Evolutionary conservation across 2,329 filamentous ascomycete genomes (phyloP).

Genomic region (Malbranchea cinnamomea): DNA sequence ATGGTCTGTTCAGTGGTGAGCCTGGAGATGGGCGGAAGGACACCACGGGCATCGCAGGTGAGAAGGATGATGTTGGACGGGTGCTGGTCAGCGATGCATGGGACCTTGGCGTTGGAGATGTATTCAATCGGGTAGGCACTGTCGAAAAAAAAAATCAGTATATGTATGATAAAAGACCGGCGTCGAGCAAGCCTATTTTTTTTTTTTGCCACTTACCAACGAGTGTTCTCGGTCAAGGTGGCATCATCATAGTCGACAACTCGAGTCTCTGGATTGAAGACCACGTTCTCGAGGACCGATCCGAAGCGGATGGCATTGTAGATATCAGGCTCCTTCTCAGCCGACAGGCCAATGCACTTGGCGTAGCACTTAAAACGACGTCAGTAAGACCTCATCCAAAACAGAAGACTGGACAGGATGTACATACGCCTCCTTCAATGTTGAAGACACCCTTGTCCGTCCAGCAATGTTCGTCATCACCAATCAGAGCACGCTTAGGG

Average conservation of each 20-base stretch:
- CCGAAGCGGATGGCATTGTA: conserved; percentile 91
- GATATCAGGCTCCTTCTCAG: conserved; percentile 98
- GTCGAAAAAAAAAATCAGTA: conserved; percentile 7
- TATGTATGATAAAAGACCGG: conserved; percentile 7
- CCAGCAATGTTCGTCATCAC: conserved; percentile 99
- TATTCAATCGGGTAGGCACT: conserved; percentile 96
- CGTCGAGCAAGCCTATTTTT: conserved; percentile 10
- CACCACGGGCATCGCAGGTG: conserved; percentile 93
- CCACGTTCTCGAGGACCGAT: conserved; percentile 94
- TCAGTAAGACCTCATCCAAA: conserved; percentile 8
- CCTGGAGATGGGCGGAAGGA: conserved; percentile 95
- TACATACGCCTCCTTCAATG: conserved; percentile 69
- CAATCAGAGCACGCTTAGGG: conserved; percentile 88
- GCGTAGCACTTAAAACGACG: conserved; percentile 58
- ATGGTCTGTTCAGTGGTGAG: conserved; percentile 89
- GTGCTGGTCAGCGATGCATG: conserved; percentile 74
- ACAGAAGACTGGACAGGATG: background rate
- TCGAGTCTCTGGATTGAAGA: conserved; percentile 83
- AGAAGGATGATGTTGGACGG: conserved; percentile 96
- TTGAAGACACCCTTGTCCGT: conserved; percentile 94
- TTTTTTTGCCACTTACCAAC: conserved; percentile 41
- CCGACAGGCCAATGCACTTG: conserved; percentile 94
- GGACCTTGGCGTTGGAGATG: conserved; percentile 97
- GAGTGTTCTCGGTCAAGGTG: conserved; percentile 95
- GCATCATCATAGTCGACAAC: conserved; percentile 89